Conservation (phyloP, 2,329 filamentous ascomycete species). For the Cladophialophora bantiana region DNA sequence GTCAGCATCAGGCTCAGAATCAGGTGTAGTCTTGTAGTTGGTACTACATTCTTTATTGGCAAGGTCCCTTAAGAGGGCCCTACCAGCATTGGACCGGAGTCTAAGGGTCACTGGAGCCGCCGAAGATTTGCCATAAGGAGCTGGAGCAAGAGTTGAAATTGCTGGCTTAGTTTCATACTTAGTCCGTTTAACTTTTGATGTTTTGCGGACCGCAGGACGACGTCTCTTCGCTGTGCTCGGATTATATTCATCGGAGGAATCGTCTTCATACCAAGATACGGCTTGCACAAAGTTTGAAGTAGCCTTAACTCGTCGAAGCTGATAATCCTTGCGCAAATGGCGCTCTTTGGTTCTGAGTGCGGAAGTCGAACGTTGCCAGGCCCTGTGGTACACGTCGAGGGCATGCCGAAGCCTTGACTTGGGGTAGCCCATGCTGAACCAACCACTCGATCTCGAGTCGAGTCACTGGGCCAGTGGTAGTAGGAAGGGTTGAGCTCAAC, state of each 20-base stretch:
- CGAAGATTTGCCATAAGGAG: not conserved
- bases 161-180: slow-evolving; percentile 12
- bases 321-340: slow-evolving; percentile 29
- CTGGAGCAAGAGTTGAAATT: not conserved
- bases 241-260: slow-evolving; percentile 24
- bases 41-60: not conserved
- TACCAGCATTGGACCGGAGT: slow-evolving; percentile 11
- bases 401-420: slow-evolving; percentile 29
- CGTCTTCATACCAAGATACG: slow-evolving; percentile 23
- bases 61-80: slow-evolving; percentile 5
- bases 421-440: slow-evolving; percentile 29
- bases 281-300: slow-evolving; percentile 8
- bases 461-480: not conserved
- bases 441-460: not conserved
- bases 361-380: slow-evolving; percentile 5
- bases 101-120: slow-evolving; percentile 17
- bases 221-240: slow-evolving; percentile 19
- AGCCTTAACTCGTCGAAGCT: slow-evolving; percentile 16
- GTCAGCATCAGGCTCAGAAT: not conserved
- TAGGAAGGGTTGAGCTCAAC: not conserved
- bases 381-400: slow-evolving; percentile 28
- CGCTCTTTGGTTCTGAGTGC: slow-evolving; percentile 8
- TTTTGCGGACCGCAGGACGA: not conserved
- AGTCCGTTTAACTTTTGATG: slow-evolving; percentile 8
- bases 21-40: not conserved